phyloP scores from a whole-genome alignment of 106 monocot genomes.

The Apostasia shenzhenica region DNA sequence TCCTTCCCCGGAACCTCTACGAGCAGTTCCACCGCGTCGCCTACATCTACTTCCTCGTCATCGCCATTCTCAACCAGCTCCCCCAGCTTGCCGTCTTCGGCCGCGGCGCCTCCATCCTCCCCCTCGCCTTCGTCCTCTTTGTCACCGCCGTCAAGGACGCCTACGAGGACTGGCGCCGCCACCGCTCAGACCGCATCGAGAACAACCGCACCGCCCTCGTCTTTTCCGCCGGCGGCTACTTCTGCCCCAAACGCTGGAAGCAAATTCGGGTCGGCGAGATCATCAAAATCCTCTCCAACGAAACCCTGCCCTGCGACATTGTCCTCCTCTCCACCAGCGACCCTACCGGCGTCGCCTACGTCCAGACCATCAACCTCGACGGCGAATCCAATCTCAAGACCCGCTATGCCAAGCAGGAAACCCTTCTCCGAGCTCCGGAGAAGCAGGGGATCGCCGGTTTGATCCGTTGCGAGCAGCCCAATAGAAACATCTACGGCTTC shows the following conservation, averaged over 20 bases:
- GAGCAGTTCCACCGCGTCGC: conserved; percentile 97
- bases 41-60: conserved; percentile 89
- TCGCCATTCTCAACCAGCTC: conserved; percentile 91
- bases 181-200: conserved; percentile 77
- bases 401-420: conserved; percentile 81
- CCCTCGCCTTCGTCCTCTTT: conserved; percentile 77
- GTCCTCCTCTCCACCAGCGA: conserved; percentile 78
- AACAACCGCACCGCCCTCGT: conserved; percentile 45
- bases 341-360: conserved; percentile 80
- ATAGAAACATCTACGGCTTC: conserved; percentile 87
- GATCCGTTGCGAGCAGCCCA: conserved; percentile 78
- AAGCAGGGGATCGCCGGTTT: conserved; percentile 7
- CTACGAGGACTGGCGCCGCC: conserved; percentile 85
- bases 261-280: conserved; percentile 63
- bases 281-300: conserved; percentile 38
- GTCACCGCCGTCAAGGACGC: conserved; percentile 91
- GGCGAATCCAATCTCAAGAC: conserved; percentile 95
- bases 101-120: conserved; percentile 65
- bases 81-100: conserved; percentile 93
- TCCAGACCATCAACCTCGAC: conserved; percentile 91
- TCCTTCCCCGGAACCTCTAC: conserved; percentile 89
- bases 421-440: conserved; percentile 10
- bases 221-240: conserved; percentile 20
- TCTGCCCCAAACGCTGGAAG: conserved; percentile 57
- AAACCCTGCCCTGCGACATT: conserved; percentile 80